phyloP scores from a whole-genome alignment of 2,329 filamentous ascomycete species.

The Colletotrichum orbiculare region DNA sequence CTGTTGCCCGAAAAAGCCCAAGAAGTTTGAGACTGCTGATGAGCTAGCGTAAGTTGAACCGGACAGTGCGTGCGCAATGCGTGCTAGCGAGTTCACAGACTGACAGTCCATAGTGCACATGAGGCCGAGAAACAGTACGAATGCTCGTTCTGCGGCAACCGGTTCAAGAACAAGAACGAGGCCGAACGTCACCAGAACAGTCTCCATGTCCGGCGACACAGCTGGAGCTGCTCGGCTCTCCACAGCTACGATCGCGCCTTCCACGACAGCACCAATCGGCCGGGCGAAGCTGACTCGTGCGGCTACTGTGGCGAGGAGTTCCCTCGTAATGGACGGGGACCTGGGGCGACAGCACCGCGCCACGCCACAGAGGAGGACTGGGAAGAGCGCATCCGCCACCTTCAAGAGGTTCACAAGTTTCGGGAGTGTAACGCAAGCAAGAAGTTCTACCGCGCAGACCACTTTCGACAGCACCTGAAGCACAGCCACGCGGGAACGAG shows the following conservation, averaged over 20 bases:
- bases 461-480: constrained; percentile 98
- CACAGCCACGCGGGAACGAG: constrained; percentile 96
- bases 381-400: constrained; percentile 86
- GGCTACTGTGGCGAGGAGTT: constrained; percentile 98
- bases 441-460: constrained; percentile 97
- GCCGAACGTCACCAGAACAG: constrained; percentile 97
- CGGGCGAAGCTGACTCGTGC: constrained; percentile 81
- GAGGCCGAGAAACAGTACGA: constrained; percentile 97
- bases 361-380: constrained; percentile 83
- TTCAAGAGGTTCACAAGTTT: constrained; percentile 95
- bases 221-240: constrained; percentile 95
- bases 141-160: constrained; percentile 90
- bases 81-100: background rate
- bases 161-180: constrained; percentile 99
- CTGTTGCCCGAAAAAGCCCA: constrained; percentile 96
- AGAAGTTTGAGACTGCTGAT: constrained; percentile 88
- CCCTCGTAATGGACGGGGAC: constrained; percentile 58
- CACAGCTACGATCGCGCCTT: constrained; percentile 83
- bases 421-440: constrained; percentile 98
- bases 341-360: constrained; percentile 51
- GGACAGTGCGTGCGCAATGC: background rate
- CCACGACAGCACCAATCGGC: constrained; percentile 78
- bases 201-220: constrained; percentile 89
- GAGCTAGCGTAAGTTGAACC: constrained; percentile 78
- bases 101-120: constrained; percentile 71